These are phyloP conservation scores for Mortierella sp. DNA, from an alignment of 371 early-diverging fungal genomes.

Conservation along the genomic window DNA sequence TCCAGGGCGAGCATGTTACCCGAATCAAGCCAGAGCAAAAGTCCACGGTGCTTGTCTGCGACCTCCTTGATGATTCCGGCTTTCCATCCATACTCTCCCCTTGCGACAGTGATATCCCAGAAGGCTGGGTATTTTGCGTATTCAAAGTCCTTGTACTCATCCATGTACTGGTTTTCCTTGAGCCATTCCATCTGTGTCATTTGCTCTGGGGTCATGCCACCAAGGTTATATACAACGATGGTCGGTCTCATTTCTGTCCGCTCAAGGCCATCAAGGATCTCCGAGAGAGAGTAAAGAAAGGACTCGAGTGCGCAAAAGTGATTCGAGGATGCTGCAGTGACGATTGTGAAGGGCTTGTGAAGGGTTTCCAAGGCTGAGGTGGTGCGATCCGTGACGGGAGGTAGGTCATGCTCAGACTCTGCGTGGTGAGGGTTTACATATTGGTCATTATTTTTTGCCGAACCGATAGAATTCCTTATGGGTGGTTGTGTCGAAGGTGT, in stretches of 20 bases:
- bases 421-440: constrained; percentile 18
- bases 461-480: not conserved
- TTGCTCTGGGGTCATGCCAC: constrained; percentile 57
- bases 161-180: constrained; percentile 56
- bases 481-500: not conserved
- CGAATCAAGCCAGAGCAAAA: constrained; percentile 73
- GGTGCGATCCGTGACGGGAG: constrained; percentile 30
- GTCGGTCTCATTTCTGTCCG: constrained; percentile 53
- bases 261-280: constrained; percentile 54
- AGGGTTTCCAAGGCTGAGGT: constrained; percentile 43
- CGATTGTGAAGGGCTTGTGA: constrained; percentile 62
- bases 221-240: constrained; percentile 65
- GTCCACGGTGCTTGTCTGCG: constrained; percentile 61
- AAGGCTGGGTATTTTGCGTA: constrained; percentile 69
- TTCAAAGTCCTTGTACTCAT: constrained; percentile 66
- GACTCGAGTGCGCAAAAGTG: constrained; percentile 74
- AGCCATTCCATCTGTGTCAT: constrained; percentile 46
- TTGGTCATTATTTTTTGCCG: constrained; percentile 18
- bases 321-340: constrained; percentile 73
- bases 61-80: constrained; percentile 74
- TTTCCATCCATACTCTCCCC: constrained; percentile 79
- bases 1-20: constrained; percentile 69
- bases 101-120: constrained; percentile 70
- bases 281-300: constrained; percentile 67
- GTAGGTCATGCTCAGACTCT: constrained; percentile 30